Evolutionary conservation across 176 grass and related monocot genomes (phyloP), one percentile per base, ranked within the genome.

Genomic region (Cenchrus purpureus): DNA sequence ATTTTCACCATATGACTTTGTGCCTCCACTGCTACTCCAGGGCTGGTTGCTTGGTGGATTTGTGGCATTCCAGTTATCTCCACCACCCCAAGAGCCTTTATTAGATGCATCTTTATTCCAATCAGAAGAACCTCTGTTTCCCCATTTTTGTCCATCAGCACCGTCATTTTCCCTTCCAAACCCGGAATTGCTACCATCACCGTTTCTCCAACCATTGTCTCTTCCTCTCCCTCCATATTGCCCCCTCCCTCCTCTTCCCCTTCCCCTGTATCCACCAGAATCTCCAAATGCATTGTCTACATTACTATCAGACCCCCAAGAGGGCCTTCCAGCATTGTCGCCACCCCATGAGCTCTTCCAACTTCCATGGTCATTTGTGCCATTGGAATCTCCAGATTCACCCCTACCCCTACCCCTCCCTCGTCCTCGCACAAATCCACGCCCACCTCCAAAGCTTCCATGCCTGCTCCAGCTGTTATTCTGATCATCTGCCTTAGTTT

Each of bases 211-310:
- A 82, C 73, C 56, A 83, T 70, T 55, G 45, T 79, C 90, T 56
- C 85, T 79, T 50, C 86, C 90, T 75, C 79, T 84, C 20, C 89
- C 86, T 70, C 90, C 90, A 89, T 85, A 86, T 20, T 82, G 90
- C 20, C 90, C 86, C 34, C 83, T 86, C 53, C 86, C 86, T 62
- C 86, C 86, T 88, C 78, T 91, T 68, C 82, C 85, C 60, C 74
- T 87, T 48, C 81, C 90, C 40, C 53, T 78, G 63, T 74, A 88
- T 45, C 86, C 83, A 83, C 68, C 53, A 34, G 79, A 89, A 86
- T 79, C 83, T 74, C 80, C 87, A 77, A 37, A 69, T 45, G 80
- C 87, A 49, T 72, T 72, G 43, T 89, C 63, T 22, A 61, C 76
- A 69, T 65, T 81, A 48, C 40, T 81, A 80, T 70, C 81, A 68